Percentiles rank a stretch among this genome's conserved stretches.
Conservation (phyloP, 2,329 filamentous ascomycete genomes). For the Cadophora sp. region DNA sequence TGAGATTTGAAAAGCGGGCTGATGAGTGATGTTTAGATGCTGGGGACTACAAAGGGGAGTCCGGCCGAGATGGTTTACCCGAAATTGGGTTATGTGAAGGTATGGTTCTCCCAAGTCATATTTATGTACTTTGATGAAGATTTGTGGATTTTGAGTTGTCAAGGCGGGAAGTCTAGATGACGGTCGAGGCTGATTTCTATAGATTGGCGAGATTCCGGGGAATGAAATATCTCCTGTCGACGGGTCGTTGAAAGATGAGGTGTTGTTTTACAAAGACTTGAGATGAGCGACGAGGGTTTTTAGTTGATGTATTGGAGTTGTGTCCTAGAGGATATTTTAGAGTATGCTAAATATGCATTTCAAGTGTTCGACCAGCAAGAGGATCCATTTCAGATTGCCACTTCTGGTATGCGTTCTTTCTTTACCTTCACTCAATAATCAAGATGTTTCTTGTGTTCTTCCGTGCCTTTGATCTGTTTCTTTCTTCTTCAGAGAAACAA, state of each 20-base stretch:
- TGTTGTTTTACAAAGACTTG: slow-evolving; percentile 67
- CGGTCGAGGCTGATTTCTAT: neutral
- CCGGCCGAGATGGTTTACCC: slow-evolving; percentile 60
- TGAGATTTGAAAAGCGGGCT: neutral
- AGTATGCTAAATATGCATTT: neutral
- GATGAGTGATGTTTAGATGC: slow-evolving; percentile 48
- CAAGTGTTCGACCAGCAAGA: too few relatives aligned
- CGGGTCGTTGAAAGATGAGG: slow-evolving; percentile 56
- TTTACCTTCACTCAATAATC: too few relatives aligned
- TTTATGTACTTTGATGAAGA: neutral
- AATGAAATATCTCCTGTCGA: slow-evolving; percentile 57
- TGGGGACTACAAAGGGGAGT: slow-evolving; percentile 60
- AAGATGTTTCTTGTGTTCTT: too few relatives aligned
- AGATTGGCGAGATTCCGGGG: slow-evolving; percentile 58
- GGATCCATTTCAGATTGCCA: too few relatives aligned
- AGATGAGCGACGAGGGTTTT: neutral
- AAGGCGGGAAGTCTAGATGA: neutral
- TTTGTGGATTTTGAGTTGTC: too few relatives aligned
- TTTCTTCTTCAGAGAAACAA: too few relatives aligned
- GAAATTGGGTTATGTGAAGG: slow-evolving; percentile 61
- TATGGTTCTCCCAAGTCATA: slow-evolving; percentile 42
- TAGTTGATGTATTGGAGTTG: neutral
- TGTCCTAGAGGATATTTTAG: neutral
- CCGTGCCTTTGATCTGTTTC: too few relatives aligned
- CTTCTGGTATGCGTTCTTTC: too few relatives aligned